Percentiles rank a stretch among this genome's conserved stretches.
Evolutionary conservation across 2,329 filamentous ascomycete genomes (phyloP).

Genomic region (Aureobasidium sp.): DNA sequence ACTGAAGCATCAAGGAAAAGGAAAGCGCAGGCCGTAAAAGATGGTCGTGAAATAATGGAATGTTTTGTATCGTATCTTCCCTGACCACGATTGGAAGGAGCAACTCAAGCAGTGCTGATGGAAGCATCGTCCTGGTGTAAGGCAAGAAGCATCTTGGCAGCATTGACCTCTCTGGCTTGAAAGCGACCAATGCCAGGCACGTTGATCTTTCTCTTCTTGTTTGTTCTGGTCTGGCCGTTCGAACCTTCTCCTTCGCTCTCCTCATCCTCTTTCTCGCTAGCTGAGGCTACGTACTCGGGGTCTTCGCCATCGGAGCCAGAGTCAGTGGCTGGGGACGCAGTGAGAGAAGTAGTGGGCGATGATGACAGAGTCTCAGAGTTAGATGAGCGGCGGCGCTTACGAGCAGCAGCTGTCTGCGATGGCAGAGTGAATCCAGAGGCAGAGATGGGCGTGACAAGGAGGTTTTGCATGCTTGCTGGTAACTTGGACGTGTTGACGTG

Average conservation of each 20-base stretch:
- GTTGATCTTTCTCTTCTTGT: constrained; percentile 18
- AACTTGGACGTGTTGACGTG: constrained; percentile 9
- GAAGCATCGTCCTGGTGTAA: constrained; percentile 11
- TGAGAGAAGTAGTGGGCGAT: background rate
- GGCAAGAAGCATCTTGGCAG: constrained; percentile 14
- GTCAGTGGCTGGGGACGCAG: background rate
- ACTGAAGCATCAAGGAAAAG: background rate
- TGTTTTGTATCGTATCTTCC: background rate
- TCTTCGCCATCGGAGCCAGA: constrained; percentile 15
- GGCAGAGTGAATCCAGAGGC: background rate
- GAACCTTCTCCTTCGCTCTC: constrained; percentile 1
- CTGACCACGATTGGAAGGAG: background rate
- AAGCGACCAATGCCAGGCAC: constrained; percentile 10
- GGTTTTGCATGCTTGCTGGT: constrained; percentile 2
- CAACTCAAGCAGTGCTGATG: background rate
- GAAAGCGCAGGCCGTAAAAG: background rate
- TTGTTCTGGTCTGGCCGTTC: background rate
- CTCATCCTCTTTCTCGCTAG: constrained; percentile 12
- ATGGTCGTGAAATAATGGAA: background rate
- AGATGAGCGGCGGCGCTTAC: constrained; percentile 9
- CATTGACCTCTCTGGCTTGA: constrained; percentile 17
- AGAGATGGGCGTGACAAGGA: constrained; percentile 14
- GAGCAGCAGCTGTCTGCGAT: background rate
- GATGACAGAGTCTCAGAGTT: background rate
- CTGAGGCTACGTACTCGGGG: constrained; percentile 6